Evolutionary conservation across 805 yeast species (phyloP), one percentile per base, ranked within the genome.

Genomic region (Alloascoidea hylecoeti): DNA sequence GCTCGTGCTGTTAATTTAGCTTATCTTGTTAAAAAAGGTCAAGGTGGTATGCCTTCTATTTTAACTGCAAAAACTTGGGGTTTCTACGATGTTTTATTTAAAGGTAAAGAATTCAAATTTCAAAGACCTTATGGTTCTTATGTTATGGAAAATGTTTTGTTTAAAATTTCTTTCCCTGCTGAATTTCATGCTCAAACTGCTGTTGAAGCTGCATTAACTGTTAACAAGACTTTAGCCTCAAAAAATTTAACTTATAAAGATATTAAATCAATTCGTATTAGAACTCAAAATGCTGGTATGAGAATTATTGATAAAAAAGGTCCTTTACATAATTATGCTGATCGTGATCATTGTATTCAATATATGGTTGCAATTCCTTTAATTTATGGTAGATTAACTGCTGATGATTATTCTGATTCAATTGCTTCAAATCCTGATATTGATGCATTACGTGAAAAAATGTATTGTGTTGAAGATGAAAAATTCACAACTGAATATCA

Each of bases 151-250:
- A 72, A 72, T 47, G 70, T 72, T 16, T 51, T 72, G 35, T 73
- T 72, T 57, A 72, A 72, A 56, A 72, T 73, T 46, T 71, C 77
- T 1, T 72, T 64, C 61, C 78, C 78, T 13, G 79, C 79, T 28
- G 79, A 72, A 50, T 73, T 72, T 53, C 79, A 72, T 50, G 76
- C 78, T 5, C 79, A 72, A 53, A 72, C 78, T 23, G 78, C 78
- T 5, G 78, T 63, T 27, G 79, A 72, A 49, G 74, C 74, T 16
- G 70, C 78, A 19, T 48, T 72, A 52, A 63, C 59, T 12, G 57
- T 66, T 12, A 58, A 67, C 47, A 43, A 48, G 28, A 46, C 51
- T 37, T 53, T 72, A 43, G 46, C 51, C 34, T 48, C 46, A 3
- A 39, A 53, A 34, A 72, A 72, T n/a, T 61, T 62, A 51, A 48